Conservation (phyloP, 2,329 filamentous ascomycete genomes). For the Cladophialophora bantiana region DNA sequence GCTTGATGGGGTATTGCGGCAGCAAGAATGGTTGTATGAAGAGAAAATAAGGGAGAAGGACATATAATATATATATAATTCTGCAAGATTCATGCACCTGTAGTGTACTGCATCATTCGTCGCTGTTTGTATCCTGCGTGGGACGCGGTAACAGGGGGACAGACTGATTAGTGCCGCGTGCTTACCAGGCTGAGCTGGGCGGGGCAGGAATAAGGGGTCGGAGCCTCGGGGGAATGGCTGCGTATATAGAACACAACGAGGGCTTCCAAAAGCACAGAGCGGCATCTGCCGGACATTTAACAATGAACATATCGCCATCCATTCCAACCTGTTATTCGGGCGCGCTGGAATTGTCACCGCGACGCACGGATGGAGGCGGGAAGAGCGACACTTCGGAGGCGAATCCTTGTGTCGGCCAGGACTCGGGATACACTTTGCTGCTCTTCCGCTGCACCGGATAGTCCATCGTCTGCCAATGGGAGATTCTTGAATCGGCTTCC, state of each 20-base stretch:
- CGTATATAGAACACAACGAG: neutral
- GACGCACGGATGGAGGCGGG: neutral
- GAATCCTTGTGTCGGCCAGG: slow-evolving; percentile 8
- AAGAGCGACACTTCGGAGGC: slow-evolving; percentile 8
- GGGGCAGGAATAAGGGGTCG: slow-evolving; percentile 14
- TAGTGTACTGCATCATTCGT: slow-evolving; percentile 32
- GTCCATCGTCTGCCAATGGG: neutral
- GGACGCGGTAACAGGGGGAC: neutral
- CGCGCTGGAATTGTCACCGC: slow-evolving; percentile 10
- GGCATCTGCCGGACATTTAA: slow-evolving; percentile 14
- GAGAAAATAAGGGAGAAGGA: neutral
- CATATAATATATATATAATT: slow-evolving; percentile 5
- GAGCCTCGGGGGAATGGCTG: slow-evolving; percentile 13
- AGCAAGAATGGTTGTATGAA: neutral
- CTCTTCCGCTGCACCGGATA: slow-evolving; percentile 9
- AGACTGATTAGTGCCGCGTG: slow-evolving; percentile 7
- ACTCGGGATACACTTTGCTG: slow-evolving; percentile 8
- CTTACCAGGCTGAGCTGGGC: slow-evolving; percentile 25
- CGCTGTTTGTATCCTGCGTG: slow-evolving; percentile 32
- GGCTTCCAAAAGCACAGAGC: neutral
- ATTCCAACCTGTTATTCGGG: neutral
- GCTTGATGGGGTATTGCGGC: neutral
- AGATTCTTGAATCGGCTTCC: neutral
- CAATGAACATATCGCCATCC: neutral
- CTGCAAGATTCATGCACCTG: slow-evolving; percentile 16